These are phyloP conservation scores for Candida odintsovae DNA, from an alignment of 805 yeast species.

Conservation along the genomic window DNA sequence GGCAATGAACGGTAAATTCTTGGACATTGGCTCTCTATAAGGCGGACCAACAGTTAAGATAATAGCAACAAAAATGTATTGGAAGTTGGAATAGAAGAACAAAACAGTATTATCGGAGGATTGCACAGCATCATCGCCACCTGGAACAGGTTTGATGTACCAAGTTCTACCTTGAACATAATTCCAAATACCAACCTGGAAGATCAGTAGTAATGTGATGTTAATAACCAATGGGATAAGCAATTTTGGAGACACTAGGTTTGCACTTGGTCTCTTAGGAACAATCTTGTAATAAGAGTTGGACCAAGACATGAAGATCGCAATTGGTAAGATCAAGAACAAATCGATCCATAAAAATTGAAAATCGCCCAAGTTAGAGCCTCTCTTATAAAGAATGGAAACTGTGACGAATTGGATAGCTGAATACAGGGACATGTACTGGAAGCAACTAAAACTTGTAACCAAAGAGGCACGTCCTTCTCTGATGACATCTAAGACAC, in stretches of 20 bases:
- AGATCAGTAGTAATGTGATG: constrained; percentile 53
- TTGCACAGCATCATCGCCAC: constrained; percentile 73
- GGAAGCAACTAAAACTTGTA: constrained; percentile 94
- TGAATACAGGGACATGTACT: constrained; percentile 94
- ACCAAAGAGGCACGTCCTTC: constrained; percentile 95
- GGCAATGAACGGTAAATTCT: constrained; percentile 64
- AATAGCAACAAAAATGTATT: constrained; percentile 79
- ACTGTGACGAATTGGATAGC: constrained; percentile 94
- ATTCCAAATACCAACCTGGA: constrained; percentile 69
- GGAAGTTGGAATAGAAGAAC: constrained; percentile 78
- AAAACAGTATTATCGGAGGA: constrained; percentile 87
- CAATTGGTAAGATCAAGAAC: constrained; percentile 86
- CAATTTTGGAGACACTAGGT: constrained; percentile 83
- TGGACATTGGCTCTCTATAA: constrained; percentile 67
- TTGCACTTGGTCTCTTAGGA: constrained; percentile 85
- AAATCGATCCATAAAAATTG: constrained; percentile 93
- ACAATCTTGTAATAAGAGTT: constrained; percentile 59
- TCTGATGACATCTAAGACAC: constrained; percentile 84
- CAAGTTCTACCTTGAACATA: constrained; percentile 54
- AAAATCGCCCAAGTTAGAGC: constrained; percentile 93
- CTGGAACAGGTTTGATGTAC: constrained; percentile 79
- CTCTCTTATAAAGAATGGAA: constrained; percentile 76
- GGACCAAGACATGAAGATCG: constrained; percentile 97
- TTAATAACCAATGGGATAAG: constrained; percentile 78
- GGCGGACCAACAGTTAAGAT: constrained; percentile 93